Percentiles rank a stretch among this genome's conserved stretches.
Evolutionary conservation across 805 yeast species (phyloP).

Genomic region (Candida suzukii): DNA sequence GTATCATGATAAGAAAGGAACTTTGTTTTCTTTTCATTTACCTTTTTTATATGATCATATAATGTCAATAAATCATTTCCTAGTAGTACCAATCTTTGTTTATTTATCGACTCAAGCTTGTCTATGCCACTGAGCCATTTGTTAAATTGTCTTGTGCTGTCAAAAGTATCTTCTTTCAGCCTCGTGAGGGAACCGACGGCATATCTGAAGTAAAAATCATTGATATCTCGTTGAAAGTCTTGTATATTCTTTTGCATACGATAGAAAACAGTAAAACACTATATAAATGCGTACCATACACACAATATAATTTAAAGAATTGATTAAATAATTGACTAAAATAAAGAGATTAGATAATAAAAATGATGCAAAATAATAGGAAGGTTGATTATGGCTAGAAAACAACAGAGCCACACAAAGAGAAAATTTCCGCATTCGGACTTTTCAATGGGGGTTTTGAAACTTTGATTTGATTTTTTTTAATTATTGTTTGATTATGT

Average conservation of each 20-base stretch:
- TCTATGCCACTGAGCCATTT: neutral
- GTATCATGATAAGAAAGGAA: slow-evolving; percentile 7
- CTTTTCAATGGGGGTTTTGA: neutral
- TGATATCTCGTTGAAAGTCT: neutral
- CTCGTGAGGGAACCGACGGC: neutral
- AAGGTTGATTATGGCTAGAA: too few species aligned
- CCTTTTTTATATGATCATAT: slow-evolving; percentile 5
- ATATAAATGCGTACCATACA: too few species aligned
- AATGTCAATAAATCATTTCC: slow-evolving; percentile 7
- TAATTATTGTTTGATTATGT: neutral
- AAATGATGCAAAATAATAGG: too few species aligned
- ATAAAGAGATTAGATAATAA: too few species aligned
- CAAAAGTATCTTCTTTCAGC: neutral
- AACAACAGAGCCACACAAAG: too few species aligned
- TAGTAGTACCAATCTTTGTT: slow-evolving; percentile 2
- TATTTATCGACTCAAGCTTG: neutral
- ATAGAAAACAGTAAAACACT: neutral
- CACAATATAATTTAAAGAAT: too few species aligned
- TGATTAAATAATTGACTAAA: too few species aligned
- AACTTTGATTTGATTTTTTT: neutral
- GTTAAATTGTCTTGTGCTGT: neutral
- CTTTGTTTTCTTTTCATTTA: neutral
- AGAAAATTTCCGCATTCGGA: slow-evolving; percentile 1
- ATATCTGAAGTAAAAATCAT: neutral
- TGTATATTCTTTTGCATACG: neutral